These are phyloP conservation scores for Patellifolia procumbens DNA, from an alignment of 179 eudicot genomes.

Conservation along the genomic window DNA sequence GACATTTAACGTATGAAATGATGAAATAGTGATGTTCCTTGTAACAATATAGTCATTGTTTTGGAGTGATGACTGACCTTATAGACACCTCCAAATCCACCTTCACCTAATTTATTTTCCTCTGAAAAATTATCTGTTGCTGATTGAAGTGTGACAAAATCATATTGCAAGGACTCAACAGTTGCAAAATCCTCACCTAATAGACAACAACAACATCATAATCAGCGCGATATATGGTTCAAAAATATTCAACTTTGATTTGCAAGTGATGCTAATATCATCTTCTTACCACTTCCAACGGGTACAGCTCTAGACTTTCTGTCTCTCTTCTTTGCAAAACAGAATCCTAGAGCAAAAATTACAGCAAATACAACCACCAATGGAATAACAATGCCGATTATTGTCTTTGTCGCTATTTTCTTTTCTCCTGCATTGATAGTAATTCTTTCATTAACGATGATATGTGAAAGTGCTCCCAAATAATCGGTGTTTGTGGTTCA, in stretches of 20 bases:
- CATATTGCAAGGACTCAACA: constrained; percentile 28
- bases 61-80: constrained; percentile 25
- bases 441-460: too few species aligned
- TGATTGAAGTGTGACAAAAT: constrained; percentile 23
- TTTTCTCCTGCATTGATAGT: constrained; percentile 11
- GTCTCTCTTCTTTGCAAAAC: constrained; percentile 14
- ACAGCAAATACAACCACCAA: background rate
- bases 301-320: constrained; percentile 21
- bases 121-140: constrained; percentile 35
- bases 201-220: background rate
- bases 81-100: constrained; percentile 43
- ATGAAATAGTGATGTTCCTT: too few species aligned
- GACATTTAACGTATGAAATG: too few species aligned
- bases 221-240: background rate
- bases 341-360: background rate
- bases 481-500: too few species aligned
- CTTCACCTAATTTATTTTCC: constrained; percentile 34
- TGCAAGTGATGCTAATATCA: background rate
- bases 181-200: constrained; percentile 12
- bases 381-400: constrained; percentile 21
- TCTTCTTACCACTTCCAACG: constrained; percentile 13
- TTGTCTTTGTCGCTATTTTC: constrained; percentile 23
- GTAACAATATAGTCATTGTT: constrained; percentile 4
- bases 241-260: background rate
- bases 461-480: too few species aligned